These are phyloP conservation scores for Lasiodiplodia theobromae DNA, from an alignment of 2,329 filamentous ascomycete genomes.

Conservation along the genomic window DNA sequence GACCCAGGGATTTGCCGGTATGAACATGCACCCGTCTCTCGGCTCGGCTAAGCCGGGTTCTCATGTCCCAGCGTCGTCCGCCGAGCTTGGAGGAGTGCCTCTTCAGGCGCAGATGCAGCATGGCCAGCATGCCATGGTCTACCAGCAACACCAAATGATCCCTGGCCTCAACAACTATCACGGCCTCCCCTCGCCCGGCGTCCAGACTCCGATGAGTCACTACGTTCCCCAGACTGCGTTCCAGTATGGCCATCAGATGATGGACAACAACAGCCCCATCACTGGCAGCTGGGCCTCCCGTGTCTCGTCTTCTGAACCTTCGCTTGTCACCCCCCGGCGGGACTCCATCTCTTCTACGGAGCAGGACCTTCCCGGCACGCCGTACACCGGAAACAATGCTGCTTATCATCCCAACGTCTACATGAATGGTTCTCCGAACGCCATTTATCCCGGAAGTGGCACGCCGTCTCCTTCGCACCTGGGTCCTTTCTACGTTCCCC, in stretches of 20 bases:
- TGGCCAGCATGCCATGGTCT: constrained; percentile 48
- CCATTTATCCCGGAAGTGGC: constrained; percentile 55
- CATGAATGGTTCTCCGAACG: constrained; percentile 58
- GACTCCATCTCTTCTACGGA: constrained; percentile 61
- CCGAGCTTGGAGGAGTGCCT: constrained; percentile 44
- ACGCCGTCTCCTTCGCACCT: constrained; percentile 60
- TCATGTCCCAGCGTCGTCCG: constrained; percentile 41
- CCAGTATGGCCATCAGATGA: constrained; percentile 52
- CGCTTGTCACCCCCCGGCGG: constrained; percentile 59
- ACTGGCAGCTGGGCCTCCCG: constrained; percentile 54
- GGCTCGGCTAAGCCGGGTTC: constrained; percentile 44
- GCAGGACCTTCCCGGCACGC: constrained; percentile 59
- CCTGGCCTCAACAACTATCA: constrained; percentile 42
- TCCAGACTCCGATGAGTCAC: constrained; percentile 54
- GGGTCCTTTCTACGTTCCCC: constrained; percentile 51
- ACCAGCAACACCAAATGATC: constrained; percentile 45
- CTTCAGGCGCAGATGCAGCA: constrained; percentile 37
- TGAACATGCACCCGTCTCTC: constrained; percentile 33
- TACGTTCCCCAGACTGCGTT: constrained; percentile 54
- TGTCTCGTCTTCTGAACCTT: constrained; percentile 55
- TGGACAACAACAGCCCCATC: constrained; percentile 55
- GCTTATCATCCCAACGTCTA: constrained; percentile 55
- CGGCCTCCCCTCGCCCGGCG: constrained; percentile 45
- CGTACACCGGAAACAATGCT: constrained; percentile 39
- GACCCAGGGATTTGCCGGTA: constrained; percentile 29